Conservation (phyloP, 2,329 filamentous ascomycete genomes). For the Emmonsiellopsis sp. region DNA sequence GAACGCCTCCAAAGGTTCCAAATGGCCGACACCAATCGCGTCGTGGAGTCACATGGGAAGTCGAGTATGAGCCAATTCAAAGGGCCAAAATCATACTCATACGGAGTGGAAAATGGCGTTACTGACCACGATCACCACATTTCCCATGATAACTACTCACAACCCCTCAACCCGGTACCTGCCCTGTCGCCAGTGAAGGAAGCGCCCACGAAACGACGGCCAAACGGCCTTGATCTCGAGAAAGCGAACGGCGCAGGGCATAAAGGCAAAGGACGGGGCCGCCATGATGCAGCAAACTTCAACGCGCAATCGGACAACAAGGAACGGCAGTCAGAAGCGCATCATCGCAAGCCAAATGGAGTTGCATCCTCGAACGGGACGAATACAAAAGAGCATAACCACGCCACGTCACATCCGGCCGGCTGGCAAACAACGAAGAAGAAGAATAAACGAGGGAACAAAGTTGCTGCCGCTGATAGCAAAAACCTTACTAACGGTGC, state of each 20-base stretch:
- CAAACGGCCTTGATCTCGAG: conserved; percentile 25
- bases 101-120: conserved; percentile 23
- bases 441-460: conserved; percentile 31
- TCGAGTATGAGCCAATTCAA: conserved; percentile 8
- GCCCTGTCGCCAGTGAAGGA: conserved; percentile 21
- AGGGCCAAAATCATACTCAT: conserved; percentile 13
- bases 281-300: conserved; percentile 19
- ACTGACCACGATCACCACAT: conserved; percentile 20
- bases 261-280: conserved; percentile 27
- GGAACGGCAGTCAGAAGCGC: conserved; percentile 22
- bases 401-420: conserved; percentile 10
- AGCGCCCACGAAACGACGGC: conserved; percentile 21
- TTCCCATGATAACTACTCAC: conserved; percentile 15
- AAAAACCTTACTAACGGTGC: conserved; percentile 20
- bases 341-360: conserved; percentile 25
- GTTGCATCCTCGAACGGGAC: conserved; percentile 11
- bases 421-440: conserved; percentile 39
- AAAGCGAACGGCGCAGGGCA: conserved; percentile 25
- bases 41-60: conserved; percentile 18
- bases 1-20: conserved; percentile 31
- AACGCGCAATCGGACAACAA: conserved; percentile 16
- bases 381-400: conserved; percentile 14
- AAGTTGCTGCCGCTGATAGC: conserved; percentile 24
- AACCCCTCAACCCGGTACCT: conserved; percentile 12
- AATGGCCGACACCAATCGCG: conserved; percentile 25